These are phyloP conservation scores for Panicum miliaceum DNA, from an alignment of 176 grass and related monocot species.

Conservation along the genomic window DNA sequence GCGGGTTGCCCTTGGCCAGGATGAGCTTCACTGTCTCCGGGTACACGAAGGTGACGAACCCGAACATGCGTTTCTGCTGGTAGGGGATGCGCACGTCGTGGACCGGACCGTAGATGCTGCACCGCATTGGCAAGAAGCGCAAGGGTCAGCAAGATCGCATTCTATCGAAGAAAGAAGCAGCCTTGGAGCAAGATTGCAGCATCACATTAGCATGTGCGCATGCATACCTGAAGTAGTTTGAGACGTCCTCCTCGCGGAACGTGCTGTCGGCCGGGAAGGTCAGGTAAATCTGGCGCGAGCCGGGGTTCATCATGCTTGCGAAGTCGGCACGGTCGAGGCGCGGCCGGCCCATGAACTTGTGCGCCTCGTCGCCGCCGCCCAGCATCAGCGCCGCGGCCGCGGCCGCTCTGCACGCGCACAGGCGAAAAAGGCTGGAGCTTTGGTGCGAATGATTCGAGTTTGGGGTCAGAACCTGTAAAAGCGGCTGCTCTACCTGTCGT, in stretches of 20 bases:
- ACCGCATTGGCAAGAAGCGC: constrained; percentile 21
- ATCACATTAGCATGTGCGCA: not conserved
- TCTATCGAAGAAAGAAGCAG: not conserved
- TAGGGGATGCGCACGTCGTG: constrained; percentile 96
- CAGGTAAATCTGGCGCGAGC: constrained; percentile 80
- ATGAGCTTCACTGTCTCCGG: constrained; percentile 94
- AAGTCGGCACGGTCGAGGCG: constrained; percentile 66
- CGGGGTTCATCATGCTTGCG: constrained; percentile 69
- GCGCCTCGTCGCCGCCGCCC: constrained; percentile 56
- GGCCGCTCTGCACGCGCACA: constrained; percentile 52
- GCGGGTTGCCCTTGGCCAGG: constrained; percentile 90
- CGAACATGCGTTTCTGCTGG: constrained; percentile 98
- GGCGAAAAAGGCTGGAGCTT: constrained; percentile 23
- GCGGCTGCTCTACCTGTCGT: constrained; percentile 61
- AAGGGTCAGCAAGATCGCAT: not conserved
- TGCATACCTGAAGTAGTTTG: constrained; percentile 78
- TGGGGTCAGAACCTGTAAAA: constrained; percentile 3
- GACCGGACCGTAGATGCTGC: constrained; percentile 86
- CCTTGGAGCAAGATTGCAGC: not conserved
- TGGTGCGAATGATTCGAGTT: not conserved
- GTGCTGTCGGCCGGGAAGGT: constrained; percentile 88
- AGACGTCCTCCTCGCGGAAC: constrained; percentile 85
- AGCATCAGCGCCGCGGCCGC: constrained; percentile 70
- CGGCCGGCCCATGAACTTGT: constrained; percentile 72
- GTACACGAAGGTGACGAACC: constrained; percentile 92